Evolutionary conservation across 169 alveolate genomes (phyloP), one percentile per base, ranked within the genome.

Genomic region (Ichthyophthirius multifiliis): DNA sequence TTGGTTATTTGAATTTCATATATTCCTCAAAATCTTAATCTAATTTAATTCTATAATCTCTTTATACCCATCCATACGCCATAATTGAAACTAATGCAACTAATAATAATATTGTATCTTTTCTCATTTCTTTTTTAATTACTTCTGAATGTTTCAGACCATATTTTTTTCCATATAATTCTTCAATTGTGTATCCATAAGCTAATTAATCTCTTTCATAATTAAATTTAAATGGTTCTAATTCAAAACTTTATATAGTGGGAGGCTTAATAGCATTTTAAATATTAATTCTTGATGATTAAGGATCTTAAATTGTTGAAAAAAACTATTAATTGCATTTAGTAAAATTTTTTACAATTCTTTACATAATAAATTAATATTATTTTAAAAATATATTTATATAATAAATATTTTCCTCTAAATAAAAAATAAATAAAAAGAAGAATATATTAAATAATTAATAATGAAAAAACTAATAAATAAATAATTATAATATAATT

Each of bases 181-280:
- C 86, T 62, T 81, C 86, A 81, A 81, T 81, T 7, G 82, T 81
- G 48, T 81, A 81, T 73, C 86, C 86, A 32, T 81, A 76, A 37
- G 73, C 55, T 74, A 81, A 65, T 47, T 67, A n/a, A 34, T 67
- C 65, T 81, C 86, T 81, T 62, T 81, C 86, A n/a, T 71, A 44
- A 20, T 65, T 65, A 48, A 81, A 81, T 73, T 81, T 81, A 76
- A 81, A 81, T 5, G 81, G 86, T 20, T 81, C 86, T 37, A 55
- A 71, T 44, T 81, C 86, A 41, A 30, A 15, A n/a, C 35, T n/a
- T 35, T 44, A 41, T 6, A 67, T 37, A n/a, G 43, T 41, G 41
- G 77, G 77, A 23, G 77, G 77, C 23, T 34, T 23, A 55, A 39
- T 9, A 20, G 71, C 12, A 13, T 55, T 55, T 55, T 55, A 34